Conservation (phyloP, 2,329 filamentous ascomycete genomes). For the Leptographium flavum region DNA sequence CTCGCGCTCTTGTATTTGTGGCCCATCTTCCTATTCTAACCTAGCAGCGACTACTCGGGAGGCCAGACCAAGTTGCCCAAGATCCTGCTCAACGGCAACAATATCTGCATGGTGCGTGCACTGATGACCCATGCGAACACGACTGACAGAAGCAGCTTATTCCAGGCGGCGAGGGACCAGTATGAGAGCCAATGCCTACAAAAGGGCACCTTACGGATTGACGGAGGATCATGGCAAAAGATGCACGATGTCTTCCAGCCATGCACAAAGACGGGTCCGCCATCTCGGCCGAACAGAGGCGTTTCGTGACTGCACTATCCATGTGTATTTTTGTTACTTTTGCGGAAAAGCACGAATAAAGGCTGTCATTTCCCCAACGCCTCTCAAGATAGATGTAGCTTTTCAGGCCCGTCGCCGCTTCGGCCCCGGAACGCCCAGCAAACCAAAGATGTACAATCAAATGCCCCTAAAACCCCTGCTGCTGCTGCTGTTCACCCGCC, state of each 20-base stretch:
- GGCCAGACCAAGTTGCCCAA: constrained; percentile 81
- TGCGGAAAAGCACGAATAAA: neutral
- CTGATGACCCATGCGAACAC: too few species aligned
- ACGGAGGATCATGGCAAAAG: neutral
- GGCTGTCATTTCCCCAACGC: too few species aligned
- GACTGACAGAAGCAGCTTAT: constrained; percentile 41
- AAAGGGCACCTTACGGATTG: too few species aligned
- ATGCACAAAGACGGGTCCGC: too few species aligned
- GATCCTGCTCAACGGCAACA: constrained; percentile 94
- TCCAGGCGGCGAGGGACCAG: constrained; percentile 60
- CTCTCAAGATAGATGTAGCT: neutral
- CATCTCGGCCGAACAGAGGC: too few species aligned
- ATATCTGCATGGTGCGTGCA: constrained; percentile 85
- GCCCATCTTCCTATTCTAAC: neutral
- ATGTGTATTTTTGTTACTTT: neutral
- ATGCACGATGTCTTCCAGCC: too few species aligned
- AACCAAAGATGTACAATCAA: neutral
- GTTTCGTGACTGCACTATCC: too few species aligned
- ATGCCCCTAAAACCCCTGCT: constrained; percentile 9
- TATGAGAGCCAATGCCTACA: constrained; percentile 13
- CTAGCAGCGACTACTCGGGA: constrained; percentile 73
- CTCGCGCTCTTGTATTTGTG: too few species aligned
- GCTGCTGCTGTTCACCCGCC: constrained; percentile 38
- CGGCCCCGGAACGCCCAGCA: neutral
- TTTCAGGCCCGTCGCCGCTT: too few species aligned